Evolutionary conservation across 495 filamentous ascomycete species (phyloP), one percentile per base, ranked within the genome.

Genomic region (Neurospora sp.): DNA sequence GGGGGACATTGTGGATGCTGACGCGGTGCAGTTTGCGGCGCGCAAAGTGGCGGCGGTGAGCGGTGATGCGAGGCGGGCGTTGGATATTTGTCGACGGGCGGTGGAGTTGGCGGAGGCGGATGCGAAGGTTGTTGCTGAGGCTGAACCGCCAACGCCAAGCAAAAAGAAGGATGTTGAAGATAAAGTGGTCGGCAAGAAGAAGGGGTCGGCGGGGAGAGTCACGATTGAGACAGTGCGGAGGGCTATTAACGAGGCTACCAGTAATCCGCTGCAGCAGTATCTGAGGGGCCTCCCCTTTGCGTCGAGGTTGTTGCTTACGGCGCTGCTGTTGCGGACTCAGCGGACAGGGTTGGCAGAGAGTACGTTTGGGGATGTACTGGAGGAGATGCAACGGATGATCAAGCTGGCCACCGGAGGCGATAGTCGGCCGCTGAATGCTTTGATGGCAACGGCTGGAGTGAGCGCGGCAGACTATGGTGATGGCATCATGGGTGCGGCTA

Each of bases 41-140:
- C 88, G 96, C 27, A 99, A 99, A 82, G 96, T 99, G 2, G 96
- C 96, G 0, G 95, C 96, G 14, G 96, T 99, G 39, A 94, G 91
- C 73, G 96, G 96, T 54, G 96, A 99, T 76, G 96, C 96, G 14
- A 86, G 96, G 38, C 89, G 96, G 35, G 95, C 94, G 4, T 84
- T 99, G 9, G 96, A 99, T 78, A 98, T 99, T 69, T 99, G 96
- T 79, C 88, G 96, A 1, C 89, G 96, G 70, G 96, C 96, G 2
- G 96, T 99, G 9, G 96, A 99, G 81, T 89, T 99, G 23, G 96
- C 96, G 12, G 96, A 99, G 80, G 87, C 91, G 70, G 89, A 93
- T 39, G 81, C 84, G 38, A 78, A 73, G 44, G 70, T 62, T 5
- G 54, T 99, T 23, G 96, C 96, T 11, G 96, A 99, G 79, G 87